phyloP scores from a whole-genome alignment of 202 grass and related monocot species.

The Carex sylvatica region DNA sequence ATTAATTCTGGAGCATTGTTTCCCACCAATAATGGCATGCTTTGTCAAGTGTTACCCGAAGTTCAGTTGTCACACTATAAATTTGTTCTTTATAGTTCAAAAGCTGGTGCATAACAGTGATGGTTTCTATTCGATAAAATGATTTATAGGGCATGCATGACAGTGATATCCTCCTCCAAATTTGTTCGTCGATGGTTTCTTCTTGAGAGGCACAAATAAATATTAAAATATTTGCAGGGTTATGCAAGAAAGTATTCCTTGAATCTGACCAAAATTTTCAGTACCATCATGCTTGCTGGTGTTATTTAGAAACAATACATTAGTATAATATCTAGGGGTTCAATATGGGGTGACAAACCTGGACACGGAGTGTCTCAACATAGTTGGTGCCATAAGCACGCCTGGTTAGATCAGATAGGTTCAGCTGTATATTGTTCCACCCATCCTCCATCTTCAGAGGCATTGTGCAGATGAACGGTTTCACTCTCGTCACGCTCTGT shows the following conservation, averaged over 20 bases:
- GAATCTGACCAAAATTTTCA: background rate
- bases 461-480: constrained; percentile 97
- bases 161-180: background rate
- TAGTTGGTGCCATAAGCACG: constrained; percentile 88
- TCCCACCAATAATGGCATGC: background rate
- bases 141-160: background rate
- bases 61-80: background rate
- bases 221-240: background rate
- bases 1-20: background rate
- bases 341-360: constrained; percentile 7
- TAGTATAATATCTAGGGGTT: background rate
- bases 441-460: constrained; percentile 70
- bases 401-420: constrained; percentile 75
- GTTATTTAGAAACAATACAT: background rate
- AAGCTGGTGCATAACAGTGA: background rate
- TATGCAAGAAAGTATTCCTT: background rate
- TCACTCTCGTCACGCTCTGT: constrained; percentile 76
- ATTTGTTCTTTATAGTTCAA: background rate
- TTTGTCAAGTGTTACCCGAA: background rate
- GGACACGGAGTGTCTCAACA: constrained; percentile 78
- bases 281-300: background rate
- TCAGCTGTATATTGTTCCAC: constrained; percentile 93
- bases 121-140: background rate
- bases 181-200: background rate
- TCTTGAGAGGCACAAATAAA: background rate